Conservation (phyloP, 1,284 basidiomycete species). For the Lentinus polychrous region DNA sequence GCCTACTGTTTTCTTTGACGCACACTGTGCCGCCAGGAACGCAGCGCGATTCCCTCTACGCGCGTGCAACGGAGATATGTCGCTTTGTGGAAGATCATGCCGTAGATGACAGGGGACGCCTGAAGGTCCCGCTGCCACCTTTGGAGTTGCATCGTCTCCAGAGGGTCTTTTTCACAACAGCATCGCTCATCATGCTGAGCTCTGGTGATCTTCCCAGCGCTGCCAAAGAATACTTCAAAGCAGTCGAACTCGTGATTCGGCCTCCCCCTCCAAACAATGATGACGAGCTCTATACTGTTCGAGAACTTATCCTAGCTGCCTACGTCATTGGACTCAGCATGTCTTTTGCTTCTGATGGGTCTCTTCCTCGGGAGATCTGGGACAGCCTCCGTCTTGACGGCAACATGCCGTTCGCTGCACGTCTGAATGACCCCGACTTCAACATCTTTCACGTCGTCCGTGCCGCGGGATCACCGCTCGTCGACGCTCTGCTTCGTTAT, state of each 20-base stretch:
- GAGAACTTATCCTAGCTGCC: conserved; percentile 18
- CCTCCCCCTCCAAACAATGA: conserved; percentile 12
- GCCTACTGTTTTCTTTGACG: conserved; percentile 17
- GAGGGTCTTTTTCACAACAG: conserved; percentile 20
- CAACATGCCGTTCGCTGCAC: conserved; percentile 3
- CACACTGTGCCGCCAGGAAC: conserved; percentile 10
- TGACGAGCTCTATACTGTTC: conserved; percentile 16
- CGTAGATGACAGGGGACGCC: conserved; percentile 12
- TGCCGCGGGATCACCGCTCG: conserved; percentile 16
- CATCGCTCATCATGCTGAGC: conserved; percentile 16
- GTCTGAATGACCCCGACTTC: conserved; percentile 12
- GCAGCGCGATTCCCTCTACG: conserved; percentile 13
- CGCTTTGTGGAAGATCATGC: conserved; percentile 15
- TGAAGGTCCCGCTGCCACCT: conserved; percentile 10
- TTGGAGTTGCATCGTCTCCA: conserved; percentile 20
- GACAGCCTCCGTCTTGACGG: conserved; percentile 9
- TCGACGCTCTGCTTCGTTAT: conserved; percentile 14
- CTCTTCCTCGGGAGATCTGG: conserved; percentile 10
- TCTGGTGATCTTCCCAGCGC: conserved; percentile 10
- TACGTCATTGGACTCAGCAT: conserved; percentile 18
- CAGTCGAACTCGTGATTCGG: conserved; percentile 18
- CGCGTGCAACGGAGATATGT: conserved; percentile 20
- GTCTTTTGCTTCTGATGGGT: conserved; percentile 9
- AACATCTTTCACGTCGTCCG: conserved; percentile 17
- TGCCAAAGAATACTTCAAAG: conserved; percentile 16